These are phyloP conservation scores for Solanum clarkiae DNA, from an alignment of 257 asterid genomes.

Conservation along the genomic window DNA sequence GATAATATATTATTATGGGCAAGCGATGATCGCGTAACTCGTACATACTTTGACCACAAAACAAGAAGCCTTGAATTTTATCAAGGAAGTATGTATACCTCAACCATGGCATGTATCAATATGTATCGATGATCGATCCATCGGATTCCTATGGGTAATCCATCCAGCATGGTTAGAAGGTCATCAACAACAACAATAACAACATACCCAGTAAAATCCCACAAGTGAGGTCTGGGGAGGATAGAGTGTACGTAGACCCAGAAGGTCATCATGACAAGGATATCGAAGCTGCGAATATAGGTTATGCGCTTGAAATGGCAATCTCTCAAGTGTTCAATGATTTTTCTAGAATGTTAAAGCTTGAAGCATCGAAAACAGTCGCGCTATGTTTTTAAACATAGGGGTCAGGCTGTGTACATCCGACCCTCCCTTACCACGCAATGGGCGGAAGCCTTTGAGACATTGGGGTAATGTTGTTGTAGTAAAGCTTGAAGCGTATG, in stretches of 20 bases:
- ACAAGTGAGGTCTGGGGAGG: too few species aligned
- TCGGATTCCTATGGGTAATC: conserved; percentile 17
- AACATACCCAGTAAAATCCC: too few species aligned
- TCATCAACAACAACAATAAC: too few species aligned
- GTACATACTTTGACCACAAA: conserved; percentile 17
- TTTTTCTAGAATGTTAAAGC: conserved; percentile 17
- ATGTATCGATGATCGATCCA: conserved; percentile 25
- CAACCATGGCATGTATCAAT: conserved; percentile 36
- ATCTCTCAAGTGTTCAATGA: conserved; percentile 12
- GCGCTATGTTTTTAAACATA: too few species aligned
- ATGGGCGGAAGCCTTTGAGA: too few species aligned
- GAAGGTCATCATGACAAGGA: too few species aligned
- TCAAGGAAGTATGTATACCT: background rate
- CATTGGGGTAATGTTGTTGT: too few species aligned
- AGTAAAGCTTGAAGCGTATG: conserved; percentile 21
- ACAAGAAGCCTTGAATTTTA: conserved; percentile 22
- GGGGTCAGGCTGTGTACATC: too few species aligned
- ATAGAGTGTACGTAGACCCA: too few species aligned
- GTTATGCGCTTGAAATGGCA: conserved; percentile 29
- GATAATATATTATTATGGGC: background rate
- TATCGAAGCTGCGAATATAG: conserved; percentile 20
- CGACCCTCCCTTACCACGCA: too few species aligned
- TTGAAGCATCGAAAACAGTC: too few species aligned
- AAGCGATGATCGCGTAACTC: background rate
- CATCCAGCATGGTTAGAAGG: background rate